Base-by-base conservation (phyloP, 208 protist genomes). In the Giardia duodenalis region DNA sequence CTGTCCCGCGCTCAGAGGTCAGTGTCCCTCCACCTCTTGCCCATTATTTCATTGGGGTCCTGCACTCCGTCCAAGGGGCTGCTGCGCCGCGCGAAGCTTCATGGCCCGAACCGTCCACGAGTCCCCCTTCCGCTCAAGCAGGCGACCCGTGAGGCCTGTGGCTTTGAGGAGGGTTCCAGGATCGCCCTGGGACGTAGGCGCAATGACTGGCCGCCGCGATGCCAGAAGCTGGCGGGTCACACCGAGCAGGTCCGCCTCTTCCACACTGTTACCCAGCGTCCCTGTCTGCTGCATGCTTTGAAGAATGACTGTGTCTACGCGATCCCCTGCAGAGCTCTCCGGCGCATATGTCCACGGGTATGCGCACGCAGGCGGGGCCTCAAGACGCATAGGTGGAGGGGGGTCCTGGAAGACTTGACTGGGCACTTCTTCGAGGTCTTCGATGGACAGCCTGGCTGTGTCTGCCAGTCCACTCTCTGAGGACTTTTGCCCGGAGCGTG, bases 51-150 rank as follows among this genome's bases (percentile, higher is more conserved):
- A n/a, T n/a, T n/a, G n/a, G n/a, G n/a, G n/a, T n/a, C n/a, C n/a
- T n/a, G n/a, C n/a, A n/a, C n/a, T n/a, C n/a, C n/a, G n/a, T n/a
- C n/a, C n/a, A n/a, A n/a, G n/a, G n/a, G n/a, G n/a, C 57, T 76
- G 57, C 30, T 76, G 57, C 44, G 88, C 43, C n/a, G 88, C 88
- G n/a, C 88, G n/a, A 19, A 2, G 30, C 2, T 43, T 3, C 88
- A 91, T 67, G n/a, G 88, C 88, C 19, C 88, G 1, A 2, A 91
- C 88, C n/a, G 88, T 91, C 88, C 88, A 91, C 1, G 43, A 47
- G n/a, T 48, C n/a, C 0, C 4, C 1, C 2, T 91, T 91, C 44
- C 45, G n/a, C 43, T 91, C 2, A 30, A 91, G 1, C 43, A 3
- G 10, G 10, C 1, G 2, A 42, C 22, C 22, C 4, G 88, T 91